Conservation (phyloP, 164 flowering plant genomes). For the Vitis amurensis region DNA sequence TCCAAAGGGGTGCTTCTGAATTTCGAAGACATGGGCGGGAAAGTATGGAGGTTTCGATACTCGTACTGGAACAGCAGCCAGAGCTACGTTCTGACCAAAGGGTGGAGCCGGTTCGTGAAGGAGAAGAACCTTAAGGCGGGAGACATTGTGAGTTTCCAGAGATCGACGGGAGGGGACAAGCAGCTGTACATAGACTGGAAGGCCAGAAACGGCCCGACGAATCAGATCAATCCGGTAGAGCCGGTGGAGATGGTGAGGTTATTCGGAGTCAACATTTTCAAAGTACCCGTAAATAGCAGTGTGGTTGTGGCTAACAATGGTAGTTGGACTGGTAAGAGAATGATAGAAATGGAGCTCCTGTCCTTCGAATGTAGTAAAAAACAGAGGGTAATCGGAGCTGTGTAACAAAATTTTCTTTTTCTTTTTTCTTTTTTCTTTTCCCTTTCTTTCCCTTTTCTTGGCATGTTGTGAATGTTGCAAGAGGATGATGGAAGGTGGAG, state of each 20-base stretch:
- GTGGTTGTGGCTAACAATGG: conserved; percentile 5
- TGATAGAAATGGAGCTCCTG: conserved; percentile 47
- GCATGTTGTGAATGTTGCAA: conserved; percentile 24
- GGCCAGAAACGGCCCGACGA: conserved; percentile 21
- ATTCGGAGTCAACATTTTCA: conserved; percentile 81
- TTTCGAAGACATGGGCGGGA: conserved; percentile 56
- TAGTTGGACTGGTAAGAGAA: conserved; percentile 42
- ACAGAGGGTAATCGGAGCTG: conserved; percentile 49
- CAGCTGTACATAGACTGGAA: conserved; percentile 70
- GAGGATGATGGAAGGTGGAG: background rate
- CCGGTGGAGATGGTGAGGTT: conserved; percentile 62
- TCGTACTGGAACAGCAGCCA: conserved; percentile 88
- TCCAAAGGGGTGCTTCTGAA: conserved; percentile 58
- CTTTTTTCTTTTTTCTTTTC: conserved; percentile 15
- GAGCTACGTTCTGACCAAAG: conserved; percentile 76
- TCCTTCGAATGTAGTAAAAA: conserved; percentile 53
- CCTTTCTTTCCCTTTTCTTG: conserved; percentile 2
- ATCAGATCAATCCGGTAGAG: conserved; percentile 1
- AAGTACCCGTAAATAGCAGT: conserved; percentile 24
- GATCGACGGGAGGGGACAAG: conserved; percentile 43
- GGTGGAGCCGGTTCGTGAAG: conserved; percentile 84
- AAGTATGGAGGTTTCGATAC: conserved; percentile 76
- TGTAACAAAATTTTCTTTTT: conserved; percentile 28
- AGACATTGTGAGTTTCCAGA: conserved; percentile 50
- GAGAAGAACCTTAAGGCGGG: conserved; percentile 69